phyloP scores from a whole-genome alignment of 768 basidiomycete species.

The Boletus rubescentipes region DNA sequence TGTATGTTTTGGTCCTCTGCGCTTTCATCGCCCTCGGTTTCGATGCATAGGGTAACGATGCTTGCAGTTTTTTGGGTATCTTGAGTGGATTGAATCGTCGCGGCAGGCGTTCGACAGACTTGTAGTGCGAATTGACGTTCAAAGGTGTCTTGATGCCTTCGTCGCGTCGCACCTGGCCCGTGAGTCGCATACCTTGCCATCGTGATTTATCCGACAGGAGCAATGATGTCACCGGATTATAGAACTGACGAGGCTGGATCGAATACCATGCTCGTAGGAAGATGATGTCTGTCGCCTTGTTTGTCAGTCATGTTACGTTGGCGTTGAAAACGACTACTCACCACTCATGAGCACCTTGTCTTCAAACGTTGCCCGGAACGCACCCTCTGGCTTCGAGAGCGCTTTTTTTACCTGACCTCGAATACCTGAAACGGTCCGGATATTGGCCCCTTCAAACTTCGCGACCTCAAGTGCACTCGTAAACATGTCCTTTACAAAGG shows the following conservation, averaged over 20 bases:
- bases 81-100: slow-evolving; percentile 91
- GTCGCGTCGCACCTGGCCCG: slow-evolving; percentile 88
- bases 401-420: slow-evolving; percentile 97
- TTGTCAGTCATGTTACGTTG: background rate
- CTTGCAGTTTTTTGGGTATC: slow-evolving; percentile 88
- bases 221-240: slow-evolving; percentile 93
- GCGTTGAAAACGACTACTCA: slow-evolving; percentile 39
- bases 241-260: slow-evolving; percentile 91
- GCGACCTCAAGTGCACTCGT: slow-evolving; percentile 89
- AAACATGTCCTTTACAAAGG: slow-evolving; percentile 98
- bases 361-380: slow-evolving; percentile 96
- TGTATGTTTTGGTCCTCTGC: slow-evolving; percentile 75
- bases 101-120: slow-evolving; percentile 70
- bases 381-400: slow-evolving; percentile 90
- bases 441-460: slow-evolving; percentile 98
- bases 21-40: slow-evolving; percentile 85
- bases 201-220: slow-evolving; percentile 75
- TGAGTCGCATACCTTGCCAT: slow-evolving; percentile 96
- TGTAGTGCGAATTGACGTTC: slow-evolving; percentile 85
- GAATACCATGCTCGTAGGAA: slow-evolving; percentile 98
- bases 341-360: slow-evolving; percentile 97
- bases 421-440: slow-evolving; percentile 93
- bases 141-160: slow-evolving; percentile 80
- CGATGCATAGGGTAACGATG: slow-evolving; percentile 85
- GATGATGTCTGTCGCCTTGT: slow-evolving; percentile 65